Base-by-base conservation (phyloP, 306 rosid species). In the Urtica urens region DNA sequence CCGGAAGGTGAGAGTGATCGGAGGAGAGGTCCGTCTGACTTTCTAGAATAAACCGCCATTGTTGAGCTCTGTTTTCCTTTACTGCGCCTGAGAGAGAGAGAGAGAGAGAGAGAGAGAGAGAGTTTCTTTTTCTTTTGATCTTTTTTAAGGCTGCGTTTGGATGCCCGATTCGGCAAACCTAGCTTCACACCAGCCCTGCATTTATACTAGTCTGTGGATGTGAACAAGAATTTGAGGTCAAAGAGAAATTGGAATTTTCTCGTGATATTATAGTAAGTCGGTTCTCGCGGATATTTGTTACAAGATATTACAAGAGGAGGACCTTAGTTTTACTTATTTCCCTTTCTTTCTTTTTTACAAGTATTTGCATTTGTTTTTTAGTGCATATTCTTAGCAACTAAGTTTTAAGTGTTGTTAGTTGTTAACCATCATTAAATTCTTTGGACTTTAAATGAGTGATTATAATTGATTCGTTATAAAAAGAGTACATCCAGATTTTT, bases 31-130 rank as follows among this genome's bases (percentile, higher is more conserved):
- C 64, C 80, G 69, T 57, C 71, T 8, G 71, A 49, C 58, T 66
- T 85, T 81, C 95, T 82, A 37, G 92, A 50, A 56, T 59, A 2
- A 25, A 66, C 70, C 70, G 95, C 87, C 95, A 84, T 90, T 62
- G 65, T 57, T 9, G 37, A 46, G 10, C 23, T 0, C 22, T 44
- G 38, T 2, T 12, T n/a, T 3, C 24, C 18, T 1, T 28, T 28
- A 10, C 33, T 28, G 6, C 3, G 40, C 7, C n/a, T 35, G 57
- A 59, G 57, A 38, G 47, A 48, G 59, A 51, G 48, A 35, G 11
- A 9, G 30, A 37, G 30, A 63, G 38, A 57, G 58, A 59, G 22
- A 27, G 10, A 22, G 12, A 35, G 6, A 10, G 13, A 15, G 4
- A 49, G 3, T 0, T 2, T 4, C 14, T 41, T 16, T 29, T 21